Conservation (phyloP, 176 grass and related monocot genomes). For the Stipa capillata region DNA sequence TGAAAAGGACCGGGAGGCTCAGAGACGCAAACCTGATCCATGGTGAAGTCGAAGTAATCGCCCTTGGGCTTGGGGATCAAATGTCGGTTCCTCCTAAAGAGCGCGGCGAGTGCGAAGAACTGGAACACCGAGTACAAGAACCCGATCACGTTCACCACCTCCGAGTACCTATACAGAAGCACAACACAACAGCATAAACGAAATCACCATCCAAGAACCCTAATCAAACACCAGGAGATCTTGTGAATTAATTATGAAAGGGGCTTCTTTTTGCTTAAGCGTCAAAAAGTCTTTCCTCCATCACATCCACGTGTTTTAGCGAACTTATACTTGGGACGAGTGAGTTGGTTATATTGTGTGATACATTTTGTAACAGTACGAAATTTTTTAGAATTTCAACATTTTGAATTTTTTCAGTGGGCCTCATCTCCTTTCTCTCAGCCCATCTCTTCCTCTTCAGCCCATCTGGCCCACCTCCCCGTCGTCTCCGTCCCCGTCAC, state of each 20-base stretch:
- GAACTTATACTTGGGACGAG: too few relatives aligned
- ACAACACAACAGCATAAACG: neutral
- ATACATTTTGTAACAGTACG: too few relatives aligned
- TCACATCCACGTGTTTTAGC: too few relatives aligned
- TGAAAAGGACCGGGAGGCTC: neutral
- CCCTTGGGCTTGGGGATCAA: constrained; percentile 36
- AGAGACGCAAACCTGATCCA: constrained; percentile 58
- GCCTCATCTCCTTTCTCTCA: too few relatives aligned
- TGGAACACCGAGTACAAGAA: constrained; percentile 65
- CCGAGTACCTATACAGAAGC: constrained; percentile 38
- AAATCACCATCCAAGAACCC: neutral
- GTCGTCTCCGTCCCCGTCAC: too few relatives aligned
- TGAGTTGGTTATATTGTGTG: too few relatives aligned
- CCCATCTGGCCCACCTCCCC: too few relatives aligned
- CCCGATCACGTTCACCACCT: constrained; percentile 66
- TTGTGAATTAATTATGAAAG: neutral
- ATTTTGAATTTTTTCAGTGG: too few relatives aligned
- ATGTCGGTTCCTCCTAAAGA: constrained; percentile 46
- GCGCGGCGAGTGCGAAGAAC: constrained; percentile 19
- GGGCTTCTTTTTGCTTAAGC: constrained; percentile 6
- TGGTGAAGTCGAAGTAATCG: constrained; percentile 58
- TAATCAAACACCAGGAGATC: neutral
- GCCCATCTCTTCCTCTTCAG: too few relatives aligned
- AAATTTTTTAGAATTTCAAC: too few relatives aligned
- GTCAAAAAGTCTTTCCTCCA: too few relatives aligned